Evolutionary conservation across 192 early-diverging fungal species (phyloP).

Genomic region (Blastocladiella britannica): DNA sequence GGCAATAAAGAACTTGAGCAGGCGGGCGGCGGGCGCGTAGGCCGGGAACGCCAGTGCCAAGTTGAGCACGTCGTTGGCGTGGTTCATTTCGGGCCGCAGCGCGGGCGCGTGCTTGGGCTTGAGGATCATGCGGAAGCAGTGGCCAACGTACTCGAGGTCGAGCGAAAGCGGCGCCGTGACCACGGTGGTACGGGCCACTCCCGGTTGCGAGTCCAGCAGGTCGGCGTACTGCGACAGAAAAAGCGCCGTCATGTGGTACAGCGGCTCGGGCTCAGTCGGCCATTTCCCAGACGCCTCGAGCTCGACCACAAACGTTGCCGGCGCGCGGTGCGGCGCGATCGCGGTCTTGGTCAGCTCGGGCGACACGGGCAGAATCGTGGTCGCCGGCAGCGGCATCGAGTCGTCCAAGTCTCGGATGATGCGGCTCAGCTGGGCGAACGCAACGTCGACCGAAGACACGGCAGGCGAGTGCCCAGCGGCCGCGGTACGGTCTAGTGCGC

Average conservation of each 20-base stretch:
- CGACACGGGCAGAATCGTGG: constrained; percentile 13
- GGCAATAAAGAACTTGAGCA: neutral
- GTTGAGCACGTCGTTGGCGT: neutral
- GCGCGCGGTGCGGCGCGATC: neutral
- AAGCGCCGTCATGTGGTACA: neutral
- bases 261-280: neutral
- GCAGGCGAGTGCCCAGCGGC: constrained; percentile 3
- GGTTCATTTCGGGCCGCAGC: neutral
- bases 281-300: neutral
- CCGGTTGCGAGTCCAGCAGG: neutral
- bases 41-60: neutral
- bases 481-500: too few relatives aligned
- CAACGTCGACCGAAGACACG: constrained; percentile 1
- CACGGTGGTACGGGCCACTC: neutral
- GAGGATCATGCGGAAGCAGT: neutral
- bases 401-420: constrained; percentile 14
- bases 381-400: constrained; percentile 18
- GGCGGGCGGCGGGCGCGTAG: neutral
- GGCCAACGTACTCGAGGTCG: neutral
- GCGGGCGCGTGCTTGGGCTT: neutral
- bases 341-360: neutral
- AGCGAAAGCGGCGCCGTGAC: neutral
- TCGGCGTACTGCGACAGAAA: neutral
- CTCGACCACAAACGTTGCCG: neutral
- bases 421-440: constrained; percentile 10